Base-by-base conservation (phyloP, 768 basidiomycete species). In the Cyclocybe aegerita region DNA sequence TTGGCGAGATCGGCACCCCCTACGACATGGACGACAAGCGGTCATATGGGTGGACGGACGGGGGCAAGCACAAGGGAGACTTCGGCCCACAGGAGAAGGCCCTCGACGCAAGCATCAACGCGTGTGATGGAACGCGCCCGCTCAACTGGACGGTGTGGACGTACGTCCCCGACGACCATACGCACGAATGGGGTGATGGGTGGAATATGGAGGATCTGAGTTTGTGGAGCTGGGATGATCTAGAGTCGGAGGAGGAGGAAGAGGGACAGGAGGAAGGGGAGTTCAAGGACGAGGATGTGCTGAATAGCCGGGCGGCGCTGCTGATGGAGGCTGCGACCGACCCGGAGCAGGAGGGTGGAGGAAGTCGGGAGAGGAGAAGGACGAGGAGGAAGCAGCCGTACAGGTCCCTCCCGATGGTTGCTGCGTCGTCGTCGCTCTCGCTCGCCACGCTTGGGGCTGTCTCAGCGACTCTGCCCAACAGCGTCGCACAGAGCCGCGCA, bases 161-260 rank as follows among this genome's bases (percentile, higher is more conserved):
- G 32, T 97, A 95, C 64, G 87, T 88, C 52, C 74, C 88, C 0
- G 90, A 96, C 58, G 86, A 68, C 39, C 67, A 85, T 61, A 76
- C 75, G 17, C 92, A 98, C 62, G 73, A 81, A 62, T 97, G 90
- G 91, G 93, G 96, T 10, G 96, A 99, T 68, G 86, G 86, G 1
- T 99, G 95, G 96, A 95, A 98, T 65, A 82, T 90, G 70, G 96
- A 99, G 70, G 96, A 98, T 70, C 66, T 98, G 51, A 93, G 90
- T 56, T 54, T 98, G 10, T 98, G 90, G 90, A 87, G 86, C 58
- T 57, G 67, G 3, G 90, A 93, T 56, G 94, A 98, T 64, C 54
- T 83, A 52, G 58, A 61, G 44, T 64, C 57, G 35, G 53, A 55
- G 53, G 52, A 53, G 39, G 57, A 54, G 45, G 43, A 59, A 43